Evolutionary conservation across 2,329 filamentous ascomycete species (phyloP), one percentile per base, ranked within the genome.

Genomic region (Beauveria brongniartii): DNA sequence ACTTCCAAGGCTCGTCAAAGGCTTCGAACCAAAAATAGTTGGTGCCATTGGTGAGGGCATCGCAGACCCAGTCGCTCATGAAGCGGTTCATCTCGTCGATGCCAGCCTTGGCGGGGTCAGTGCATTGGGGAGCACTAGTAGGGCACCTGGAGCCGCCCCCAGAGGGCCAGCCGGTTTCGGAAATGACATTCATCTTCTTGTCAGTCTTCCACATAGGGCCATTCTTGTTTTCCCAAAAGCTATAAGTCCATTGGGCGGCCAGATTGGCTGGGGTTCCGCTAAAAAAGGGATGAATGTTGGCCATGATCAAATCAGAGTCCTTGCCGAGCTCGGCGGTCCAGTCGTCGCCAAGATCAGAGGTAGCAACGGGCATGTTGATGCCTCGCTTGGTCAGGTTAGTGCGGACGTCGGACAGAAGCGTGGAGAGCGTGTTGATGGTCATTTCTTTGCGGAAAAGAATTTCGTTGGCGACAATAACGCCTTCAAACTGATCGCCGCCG

Each of bases 1-100:
- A 78, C 77, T 97, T 97, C 93, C 93, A 97, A 2, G 92, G 92
- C 79, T 97, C 93, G 71, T 97, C 93, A 71, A 97, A 97, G 10
- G 92, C 91, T 71, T 92, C 90, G 72, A 97, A 97, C 93, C 93
- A 97, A 71, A 97, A 97, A 73, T 96, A 97, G 66, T 95, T 86
- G 1, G 92, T 97, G 51, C 87, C 89, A 69, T 96, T 96, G 26
- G 77, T 78, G 64, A 97, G 75, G 12, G 89, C 86, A 56, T 85
- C 80, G 72, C 93, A 97, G 0, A 97, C 86, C 88, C 90, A 97
- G 65, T 85, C 84, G 1, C 85, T 78, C 84, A 97, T 87, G 68
- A 97, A 92, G n/a, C 78, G 80, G 70, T 97, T 97, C 78, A 97
- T 79, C 71, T 92, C 85, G 20, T 84, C 77, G 50, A 97, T 80